Evolutionary conservation across 768 basidiomycete genomes (phyloP).

Genomic region (Leccinum pellstonianum): DNA sequence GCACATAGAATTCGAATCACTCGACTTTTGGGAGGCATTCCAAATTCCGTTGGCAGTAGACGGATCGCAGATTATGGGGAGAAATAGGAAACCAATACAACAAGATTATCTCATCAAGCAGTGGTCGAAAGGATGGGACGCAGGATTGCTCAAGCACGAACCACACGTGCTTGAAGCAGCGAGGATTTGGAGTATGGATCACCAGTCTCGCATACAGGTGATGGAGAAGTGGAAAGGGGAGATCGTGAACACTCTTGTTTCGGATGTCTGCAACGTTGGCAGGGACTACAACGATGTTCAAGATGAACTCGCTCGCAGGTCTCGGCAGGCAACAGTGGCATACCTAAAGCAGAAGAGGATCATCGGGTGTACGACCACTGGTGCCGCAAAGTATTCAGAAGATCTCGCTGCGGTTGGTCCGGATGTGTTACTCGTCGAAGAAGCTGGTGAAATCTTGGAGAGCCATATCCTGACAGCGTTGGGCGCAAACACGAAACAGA

Average conservation of each 20-base stretch:
- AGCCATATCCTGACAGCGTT: slow-evolving; percentile 65
- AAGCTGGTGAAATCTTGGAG: slow-evolving; percentile 73
- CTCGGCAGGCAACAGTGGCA: slow-evolving; percentile 33
- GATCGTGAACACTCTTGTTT: slow-evolving; percentile 36
- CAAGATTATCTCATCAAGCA: slow-evolving; percentile 43
- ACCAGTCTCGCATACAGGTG: slow-evolving; percentile 25
- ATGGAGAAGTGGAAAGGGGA: slow-evolving; percentile 15
- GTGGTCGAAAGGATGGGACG: slow-evolving; percentile 47
- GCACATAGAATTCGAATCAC: slow-evolving; percentile 52
- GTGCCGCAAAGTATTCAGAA: slow-evolving; percentile 58
- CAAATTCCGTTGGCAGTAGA: slow-evolving; percentile 40
- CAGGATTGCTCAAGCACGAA: slow-evolving; percentile 40
- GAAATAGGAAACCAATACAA: slow-evolving; percentile 36
- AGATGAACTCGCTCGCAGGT: slow-evolving; percentile 37
- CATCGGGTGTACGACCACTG: slow-evolving; percentile 71
- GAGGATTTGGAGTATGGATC: slow-evolving; percentile 40
- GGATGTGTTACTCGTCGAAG: slow-evolving; percentile 62
- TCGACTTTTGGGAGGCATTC: slow-evolving; percentile 46
- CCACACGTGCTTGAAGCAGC: slow-evolving; percentile 24
- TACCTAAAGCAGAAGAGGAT: slow-evolving; percentile 50
- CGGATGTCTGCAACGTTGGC: slow-evolving; percentile 34
- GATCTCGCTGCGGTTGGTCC: slow-evolving; percentile 48
- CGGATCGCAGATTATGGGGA: slow-evolving; percentile 46
- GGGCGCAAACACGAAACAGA: slow-evolving; percentile 44
- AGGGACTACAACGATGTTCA: slow-evolving; percentile 44